A percentile compares a stretch with the other conserved stretches of the same genome.
Evolutionary conservation across 2,329 filamentous ascomycete genomes (phyloP).

Genomic region (Cladosporium halotolerans): DNA sequence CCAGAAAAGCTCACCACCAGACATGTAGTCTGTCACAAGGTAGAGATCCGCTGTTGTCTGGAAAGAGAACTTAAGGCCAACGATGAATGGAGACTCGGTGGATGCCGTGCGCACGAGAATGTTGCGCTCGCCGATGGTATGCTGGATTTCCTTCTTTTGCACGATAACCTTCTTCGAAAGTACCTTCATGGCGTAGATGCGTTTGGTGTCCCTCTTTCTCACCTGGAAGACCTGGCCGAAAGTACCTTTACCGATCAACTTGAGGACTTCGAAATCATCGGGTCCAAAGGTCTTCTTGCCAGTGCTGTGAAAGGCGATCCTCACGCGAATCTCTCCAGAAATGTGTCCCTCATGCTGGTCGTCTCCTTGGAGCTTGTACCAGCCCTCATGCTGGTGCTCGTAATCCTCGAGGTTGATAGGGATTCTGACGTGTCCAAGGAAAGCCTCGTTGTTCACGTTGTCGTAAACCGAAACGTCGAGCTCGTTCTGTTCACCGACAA

Average conservation of each 20-base stretch:
- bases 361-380: slow-evolving; percentile 76
- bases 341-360: slow-evolving; percentile 58
- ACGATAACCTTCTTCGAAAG: slow-evolving; percentile 99
- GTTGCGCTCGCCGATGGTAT: slow-evolving; percentile 94
- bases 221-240: slow-evolving; percentile 99
- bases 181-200: slow-evolving; percentile 99
- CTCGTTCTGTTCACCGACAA: slow-evolving; percentile 83
- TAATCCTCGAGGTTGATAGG: slow-evolving; percentile 63
- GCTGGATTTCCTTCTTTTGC: slow-evolving; percentile 98
- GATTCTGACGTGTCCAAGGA: slow-evolving; percentile 84
- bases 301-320: slow-evolving; percentile 76
- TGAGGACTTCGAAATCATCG: slow-evolving; percentile 90
- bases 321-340: slow-evolving; percentile 79
- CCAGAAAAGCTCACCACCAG: slow-evolving; percentile 96
- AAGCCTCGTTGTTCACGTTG: slow-evolving; percentile 74
- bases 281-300: slow-evolving; percentile 91
- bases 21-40: slow-evolving; percentile 99
- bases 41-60: slow-evolving; percentile 95
- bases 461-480: slow-evolving; percentile 95
- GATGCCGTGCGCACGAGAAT: slow-evolving; percentile 95
- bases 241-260: slow-evolving; percentile 94
- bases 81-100: slow-evolving; percentile 93
- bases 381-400: slow-evolving; percentile 68
- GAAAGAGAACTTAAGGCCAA: slow-evolving; percentile 97
- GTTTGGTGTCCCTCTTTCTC: slow-evolving; percentile 88